These are phyloP conservation scores for Annulohypoxylon stygium DNA, from an alignment of 495 filamentous ascomycete species.

Conservation along the genomic window DNA sequence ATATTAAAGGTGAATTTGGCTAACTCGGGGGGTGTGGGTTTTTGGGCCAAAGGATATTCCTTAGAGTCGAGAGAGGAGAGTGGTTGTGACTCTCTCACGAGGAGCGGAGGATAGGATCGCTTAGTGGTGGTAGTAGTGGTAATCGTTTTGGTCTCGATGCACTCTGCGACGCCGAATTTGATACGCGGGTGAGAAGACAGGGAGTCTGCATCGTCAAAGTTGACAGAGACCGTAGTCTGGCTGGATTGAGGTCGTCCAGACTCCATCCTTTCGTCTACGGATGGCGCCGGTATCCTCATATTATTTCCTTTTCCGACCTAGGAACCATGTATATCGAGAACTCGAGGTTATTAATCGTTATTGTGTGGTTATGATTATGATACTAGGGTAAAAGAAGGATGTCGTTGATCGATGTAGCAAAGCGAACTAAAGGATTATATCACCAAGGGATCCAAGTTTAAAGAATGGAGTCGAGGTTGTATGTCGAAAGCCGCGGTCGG, in stretches of 20 bases:
- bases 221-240: slow-evolving; percentile 61
- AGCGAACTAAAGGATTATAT: slow-evolving; percentile 5
- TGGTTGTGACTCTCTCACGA: slow-evolving; percentile 80
- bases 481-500: not conserved
- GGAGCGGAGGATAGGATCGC: slow-evolving; percentile 84
- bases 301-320: slow-evolving; percentile 26
- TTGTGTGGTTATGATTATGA: not conserved
- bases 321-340: slow-evolving; percentile 44
- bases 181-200: slow-evolving; percentile 53
- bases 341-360: not conserved
- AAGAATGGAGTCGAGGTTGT: slow-evolving; percentile 21
- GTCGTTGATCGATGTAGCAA: slow-evolving; percentile 4
- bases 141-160: slow-evolving; percentile 75
- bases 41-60: slow-evolving; percentile 86
- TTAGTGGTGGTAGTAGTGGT: slow-evolving; percentile 97
- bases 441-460: too few species aligned
- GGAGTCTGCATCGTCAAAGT: slow-evolving; percentile 59
- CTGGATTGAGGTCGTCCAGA: slow-evolving; percentile 57
- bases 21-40: slow-evolving; percentile 81
- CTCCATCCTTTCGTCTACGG: slow-evolving; percentile 53
- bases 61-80: slow-evolving; percentile 84
- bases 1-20: slow-evolving; percentile 80
- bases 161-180: slow-evolving; percentile 66
- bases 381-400: slow-evolving; percentile 17
- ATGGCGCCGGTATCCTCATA: slow-evolving; percentile 47